Conservation (phyloP, 176 grass and related monocot genomes). For the Calamus simplicifolius region DNA sequence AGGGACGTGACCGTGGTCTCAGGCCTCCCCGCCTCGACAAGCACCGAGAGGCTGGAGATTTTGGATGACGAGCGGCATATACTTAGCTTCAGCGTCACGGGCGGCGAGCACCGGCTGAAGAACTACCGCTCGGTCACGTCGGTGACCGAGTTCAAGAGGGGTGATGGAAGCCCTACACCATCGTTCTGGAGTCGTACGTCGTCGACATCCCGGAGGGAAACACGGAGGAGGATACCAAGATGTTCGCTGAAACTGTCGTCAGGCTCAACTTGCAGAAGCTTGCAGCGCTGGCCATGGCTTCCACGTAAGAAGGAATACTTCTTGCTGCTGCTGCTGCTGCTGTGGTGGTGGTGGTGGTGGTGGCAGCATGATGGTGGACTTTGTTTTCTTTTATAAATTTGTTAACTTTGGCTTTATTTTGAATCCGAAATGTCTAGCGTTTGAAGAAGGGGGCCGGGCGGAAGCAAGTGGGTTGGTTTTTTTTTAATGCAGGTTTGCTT, state of each 20-base stretch:
- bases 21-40: slow-evolving; percentile 73
- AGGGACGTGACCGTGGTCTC: slow-evolving; percentile 82
- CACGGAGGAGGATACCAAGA: slow-evolving; percentile 76
- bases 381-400: too few species aligned
- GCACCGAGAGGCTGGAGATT: slow-evolving; percentile 94
- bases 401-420: too few species aligned
- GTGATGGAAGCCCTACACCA: slow-evolving; percentile 26
- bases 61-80: slow-evolving; percentile 77
- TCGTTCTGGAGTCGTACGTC: slow-evolving; percentile 88
- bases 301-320: too few species aligned
- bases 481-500: too few species aligned
- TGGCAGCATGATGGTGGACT: too few species aligned
- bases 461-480: too few species aligned
- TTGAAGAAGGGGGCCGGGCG: too few species aligned
- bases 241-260: slow-evolving; percentile 91
- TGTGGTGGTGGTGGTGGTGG: too few species aligned
- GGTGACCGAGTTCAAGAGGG: slow-evolving; percentile 58
- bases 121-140: slow-evolving; percentile 98
- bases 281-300: slow-evolving; percentile 37
- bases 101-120: slow-evolving; percentile 81
- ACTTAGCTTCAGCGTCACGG: slow-evolving; percentile 87
- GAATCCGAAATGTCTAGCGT: too few species aligned
- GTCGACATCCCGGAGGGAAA: slow-evolving; percentile 90
- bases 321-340: too few species aligned
- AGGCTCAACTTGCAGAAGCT: slow-evolving; percentile 97